A percentile compares a stretch with the other conserved stretches of the same genome.
Conservation (phyloP, 164 flowering plant genomes). For the Vitis labrusca region DNA sequence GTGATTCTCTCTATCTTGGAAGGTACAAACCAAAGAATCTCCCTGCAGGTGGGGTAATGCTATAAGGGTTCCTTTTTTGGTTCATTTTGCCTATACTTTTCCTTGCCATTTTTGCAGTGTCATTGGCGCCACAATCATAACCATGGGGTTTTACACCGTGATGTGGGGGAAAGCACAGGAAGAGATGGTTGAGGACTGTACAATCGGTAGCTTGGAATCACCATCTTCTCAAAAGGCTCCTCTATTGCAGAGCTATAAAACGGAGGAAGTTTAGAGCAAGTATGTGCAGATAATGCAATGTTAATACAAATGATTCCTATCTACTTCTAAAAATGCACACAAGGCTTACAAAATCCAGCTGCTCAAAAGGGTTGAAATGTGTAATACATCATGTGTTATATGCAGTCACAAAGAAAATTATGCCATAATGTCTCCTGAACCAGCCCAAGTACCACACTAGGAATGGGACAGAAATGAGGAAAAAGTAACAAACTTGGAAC, state of each 20-base stretch:
- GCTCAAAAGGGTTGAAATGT: background rate
- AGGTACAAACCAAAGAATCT: slow-evolving; percentile 8
- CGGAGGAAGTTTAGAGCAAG: slow-evolving; percentile 13
- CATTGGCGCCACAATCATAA: slow-evolving; percentile 31
- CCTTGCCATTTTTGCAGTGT: slow-evolving; percentile 21
- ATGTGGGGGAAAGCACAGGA: slow-evolving; percentile 43
- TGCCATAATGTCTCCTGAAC: no score
- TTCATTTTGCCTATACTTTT: no score
- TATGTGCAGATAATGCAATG: background rate
- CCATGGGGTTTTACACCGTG: slow-evolving; percentile 39
- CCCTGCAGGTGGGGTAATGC: no score
- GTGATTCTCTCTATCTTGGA: slow-evolving; percentile 22
- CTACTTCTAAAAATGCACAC: background rate
- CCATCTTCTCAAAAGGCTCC: slow-evolving; percentile 12
- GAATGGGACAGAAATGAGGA: no score
- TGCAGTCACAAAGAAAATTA: background rate
- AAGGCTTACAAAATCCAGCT: background rate
- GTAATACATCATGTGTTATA: background rate
- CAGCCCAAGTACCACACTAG: no score
- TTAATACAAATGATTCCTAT: background rate
- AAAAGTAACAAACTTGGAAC: no score
- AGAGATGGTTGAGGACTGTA: background rate
- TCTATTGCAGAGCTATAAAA: slow-evolving; percentile 25
- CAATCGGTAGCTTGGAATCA: slow-evolving; percentile 5
- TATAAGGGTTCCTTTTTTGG: background rate